Evolutionary conservation across 345 rosid genomes (phyloP).

Genomic region (Eutrema japonicum): DNA sequence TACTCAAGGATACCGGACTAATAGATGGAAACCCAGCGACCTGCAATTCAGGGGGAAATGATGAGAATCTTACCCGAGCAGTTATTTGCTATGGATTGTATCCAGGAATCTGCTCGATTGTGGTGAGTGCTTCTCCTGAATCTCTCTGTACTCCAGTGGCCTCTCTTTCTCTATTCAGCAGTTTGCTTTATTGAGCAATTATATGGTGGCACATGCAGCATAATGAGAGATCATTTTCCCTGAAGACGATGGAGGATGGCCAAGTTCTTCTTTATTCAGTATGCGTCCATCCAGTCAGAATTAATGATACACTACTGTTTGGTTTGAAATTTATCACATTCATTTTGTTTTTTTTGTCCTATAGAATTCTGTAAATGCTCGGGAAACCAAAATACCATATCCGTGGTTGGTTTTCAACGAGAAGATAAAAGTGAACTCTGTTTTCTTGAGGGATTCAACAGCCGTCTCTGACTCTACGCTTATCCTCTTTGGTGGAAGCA

Average conservation of each 20-base stretch:
- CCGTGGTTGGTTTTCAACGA: conserved; percentile 95
- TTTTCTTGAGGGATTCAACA: conserved; percentile 92
- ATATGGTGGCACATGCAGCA: conserved; percentile 51
- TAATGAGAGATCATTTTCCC: conserved; percentile 75
- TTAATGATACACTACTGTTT: conserved; percentile 18
- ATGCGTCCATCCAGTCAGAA: conserved; percentile 41
- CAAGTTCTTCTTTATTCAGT: conserved; percentile 83
- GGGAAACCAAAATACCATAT: conserved; percentile 72
- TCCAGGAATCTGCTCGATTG: conserved; percentile 86
- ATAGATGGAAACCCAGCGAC: conserved; percentile 58
- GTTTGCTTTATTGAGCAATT: conserved; percentile 25
- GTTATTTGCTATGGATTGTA: conserved; percentile 86
- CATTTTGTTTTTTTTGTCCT: not conserved
- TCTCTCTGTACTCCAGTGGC: conserved; percentile 6
- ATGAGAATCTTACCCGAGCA: conserved; percentile 68
- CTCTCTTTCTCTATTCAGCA: conserved; percentile 16
- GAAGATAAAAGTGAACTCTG: conserved; percentile 90
- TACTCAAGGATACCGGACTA: conserved; percentile 78
- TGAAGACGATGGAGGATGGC: conserved; percentile 99
- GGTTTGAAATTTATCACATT: conserved; percentile 21
- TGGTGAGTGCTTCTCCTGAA: conserved; percentile 59
- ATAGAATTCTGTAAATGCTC: conserved; percentile 86
- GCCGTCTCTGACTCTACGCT: conserved; percentile 83
- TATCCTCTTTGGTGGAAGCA: conserved; percentile 84
- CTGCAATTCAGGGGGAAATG: conserved; percentile 61